phyloP scores from a whole-genome alignment of 208 protist genomes.

The Trichomonas gallinae region DNA sequence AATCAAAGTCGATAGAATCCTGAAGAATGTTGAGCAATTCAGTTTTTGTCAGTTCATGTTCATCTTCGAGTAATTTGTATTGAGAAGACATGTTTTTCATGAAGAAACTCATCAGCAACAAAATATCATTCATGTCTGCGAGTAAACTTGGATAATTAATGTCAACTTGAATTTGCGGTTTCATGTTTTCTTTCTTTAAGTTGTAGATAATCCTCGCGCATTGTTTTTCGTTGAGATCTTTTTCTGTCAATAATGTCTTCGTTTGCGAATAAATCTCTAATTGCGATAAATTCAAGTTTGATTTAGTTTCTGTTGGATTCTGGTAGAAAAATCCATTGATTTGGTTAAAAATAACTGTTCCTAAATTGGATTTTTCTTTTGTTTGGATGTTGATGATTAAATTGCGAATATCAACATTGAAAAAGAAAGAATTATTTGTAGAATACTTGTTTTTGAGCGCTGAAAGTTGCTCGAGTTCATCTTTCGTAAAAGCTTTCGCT shows the following conservation, averaged over 20 bases:
- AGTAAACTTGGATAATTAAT: background rate
- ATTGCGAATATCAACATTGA: background rate
- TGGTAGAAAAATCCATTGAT: background rate
- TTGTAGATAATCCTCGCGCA: background rate
- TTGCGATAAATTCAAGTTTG: background rate
- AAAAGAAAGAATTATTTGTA: background rate
- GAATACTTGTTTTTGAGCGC: background rate
- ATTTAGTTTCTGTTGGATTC: background rate
- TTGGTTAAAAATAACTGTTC: background rate
- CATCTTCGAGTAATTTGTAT: background rate
- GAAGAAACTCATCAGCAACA: background rate
- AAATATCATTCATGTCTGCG: background rate
- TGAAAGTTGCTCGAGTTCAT: background rate
- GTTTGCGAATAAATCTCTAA: background rate
- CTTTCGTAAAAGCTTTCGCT: background rate
- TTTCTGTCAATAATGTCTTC: background rate
- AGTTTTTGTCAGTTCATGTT: background rate
- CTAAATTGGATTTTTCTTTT: background rate
- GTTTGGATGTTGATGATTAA: background rate
- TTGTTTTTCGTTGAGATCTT: background rate
- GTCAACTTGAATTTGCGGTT: background rate
- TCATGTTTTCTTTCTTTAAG: background rate
- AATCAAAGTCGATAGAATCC: background rate
- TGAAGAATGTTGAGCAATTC: background rate
- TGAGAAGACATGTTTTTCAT: background rate